Base-by-base conservation (phyloP, 805 yeast species). In the Wickerhamiella siamensis region DNA sequence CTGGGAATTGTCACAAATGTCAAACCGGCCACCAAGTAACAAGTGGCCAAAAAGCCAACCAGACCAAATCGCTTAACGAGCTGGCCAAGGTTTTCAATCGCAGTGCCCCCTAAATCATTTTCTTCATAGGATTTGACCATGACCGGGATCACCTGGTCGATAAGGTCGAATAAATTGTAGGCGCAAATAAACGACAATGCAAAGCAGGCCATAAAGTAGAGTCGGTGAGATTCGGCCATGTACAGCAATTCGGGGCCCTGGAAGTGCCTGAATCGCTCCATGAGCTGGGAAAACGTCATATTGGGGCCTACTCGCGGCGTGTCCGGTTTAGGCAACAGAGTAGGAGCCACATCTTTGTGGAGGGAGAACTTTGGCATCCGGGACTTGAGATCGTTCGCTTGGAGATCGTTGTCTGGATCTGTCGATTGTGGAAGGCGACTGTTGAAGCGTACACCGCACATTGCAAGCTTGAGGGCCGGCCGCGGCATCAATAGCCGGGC, bases 151-250 rank as follows among this genome's bases (percentile, higher is more conserved):
- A 77, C 72, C 65, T 71, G 69, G 46, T 79, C 83, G 5, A 69
- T 55, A 46, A 77, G 66, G 45, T 60, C 63, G 44, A 60, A 57
- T 38, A 79, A 57, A 4, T 80, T 82, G 56, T 83, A 83, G n/a
- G 79, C 66, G 2, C 79, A 65, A 51, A 79, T 75, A 31, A 81
- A 61, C 0, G 86, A 83, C 53, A 79, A 67, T 36, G 82, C 74
- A 47, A 77, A 74, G 55, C 82, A 72, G 17, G 75, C 70, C 9
- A 81, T 62, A 57, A 82, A 83, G 58, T 82, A 83, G 26, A 81
- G 64, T 43, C 80, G 65, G 55, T 83, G 94, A 0, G 91, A 82
- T 59, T 83, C 94, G 20, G 86, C 75, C 64, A 82, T 88, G 59
- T 83, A 83, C 35, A 83, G 68, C 41, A 83, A 63, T 53, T 82